Evolutionary conservation across 306 rosid species (phyloP).

Genomic region (Cucurbita moschata): DNA sequence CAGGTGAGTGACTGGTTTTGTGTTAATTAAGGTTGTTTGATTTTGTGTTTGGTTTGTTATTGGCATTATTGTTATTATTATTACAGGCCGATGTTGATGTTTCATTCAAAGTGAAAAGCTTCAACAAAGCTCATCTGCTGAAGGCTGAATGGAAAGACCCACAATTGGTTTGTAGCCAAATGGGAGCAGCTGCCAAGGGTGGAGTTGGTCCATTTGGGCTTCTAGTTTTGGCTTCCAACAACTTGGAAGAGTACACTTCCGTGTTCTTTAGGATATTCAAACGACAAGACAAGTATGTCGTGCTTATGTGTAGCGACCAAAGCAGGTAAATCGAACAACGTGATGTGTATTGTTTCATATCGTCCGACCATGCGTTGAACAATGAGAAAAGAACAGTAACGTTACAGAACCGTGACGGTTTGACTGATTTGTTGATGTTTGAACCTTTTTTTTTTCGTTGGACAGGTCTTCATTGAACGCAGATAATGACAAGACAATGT

Average conservation of each 20-base stretch:
- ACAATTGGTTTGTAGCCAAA: constrained; percentile 34
- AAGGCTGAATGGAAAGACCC: constrained; percentile 36
- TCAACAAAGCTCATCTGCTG: constrained; percentile 30
- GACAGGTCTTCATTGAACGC: constrained; percentile 48
- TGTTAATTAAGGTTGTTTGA: no score
- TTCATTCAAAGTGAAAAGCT: constrained; percentile 26
- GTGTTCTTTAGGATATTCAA: constrained; percentile 60
- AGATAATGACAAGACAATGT: constrained; percentile 39
- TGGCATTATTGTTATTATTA: no score
- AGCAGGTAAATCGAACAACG: constrained; percentile 21
- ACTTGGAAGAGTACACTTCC: constrained; percentile 52
- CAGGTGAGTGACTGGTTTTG: constrained; percentile 17
- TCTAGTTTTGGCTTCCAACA: constrained; percentile 37
- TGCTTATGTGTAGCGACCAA: constrained; percentile 60
- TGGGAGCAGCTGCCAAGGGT: constrained; percentile 30
- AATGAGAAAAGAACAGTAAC: neutral
- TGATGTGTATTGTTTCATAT: no score
- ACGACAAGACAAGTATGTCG: constrained; percentile 26
- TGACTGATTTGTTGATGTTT: neutral
- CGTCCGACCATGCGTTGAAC: no score
- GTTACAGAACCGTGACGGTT: no score
- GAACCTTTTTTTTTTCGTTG: neutral
- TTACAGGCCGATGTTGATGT: constrained; percentile 63
- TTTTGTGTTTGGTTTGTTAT: no score
- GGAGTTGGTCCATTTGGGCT: constrained; percentile 68